phyloP scores from a whole-genome alignment of 1,284 basidiomycete species.

The Trichosporon sp. region DNA sequence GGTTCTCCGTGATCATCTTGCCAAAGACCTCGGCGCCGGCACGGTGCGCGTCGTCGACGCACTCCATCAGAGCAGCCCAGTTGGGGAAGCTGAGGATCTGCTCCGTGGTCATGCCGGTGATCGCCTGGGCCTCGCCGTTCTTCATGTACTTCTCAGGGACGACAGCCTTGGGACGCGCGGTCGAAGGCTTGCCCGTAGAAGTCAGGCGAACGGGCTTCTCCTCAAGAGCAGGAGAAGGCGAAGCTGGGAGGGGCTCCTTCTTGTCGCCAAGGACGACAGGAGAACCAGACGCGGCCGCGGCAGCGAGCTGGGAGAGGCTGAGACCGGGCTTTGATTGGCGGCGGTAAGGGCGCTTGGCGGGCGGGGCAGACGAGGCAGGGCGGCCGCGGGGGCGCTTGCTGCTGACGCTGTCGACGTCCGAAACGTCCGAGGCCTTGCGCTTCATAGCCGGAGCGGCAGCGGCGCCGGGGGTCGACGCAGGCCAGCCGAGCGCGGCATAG shows the following conservation, averaged over 20 bases:
- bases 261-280: slow-evolving; percentile 10
- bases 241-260: not conserved
- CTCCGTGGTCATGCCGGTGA: slow-evolving; percentile 30
- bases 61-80: slow-evolving; percentile 26
- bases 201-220: slow-evolving; percentile 23
- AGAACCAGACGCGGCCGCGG: slow-evolving; percentile 19
- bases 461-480: slow-evolving; percentile 8
- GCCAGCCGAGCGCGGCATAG: slow-evolving; percentile 23
- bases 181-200: slow-evolving; percentile 34
- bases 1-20: slow-evolving; percentile 37
- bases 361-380: slow-evolving; percentile 13
- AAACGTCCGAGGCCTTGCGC: slow-evolving; percentile 31
- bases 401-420: slow-evolving; percentile 17
- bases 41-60: slow-evolving; percentile 25
- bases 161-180: slow-evolving; percentile 37
- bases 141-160: slow-evolving; percentile 40
- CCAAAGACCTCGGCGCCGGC: slow-evolving; percentile 32
- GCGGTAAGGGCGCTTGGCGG: slow-evolving; percentile 23
- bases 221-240: slow-evolving; percentile 8
- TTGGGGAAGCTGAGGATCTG: slow-evolving; percentile 32
- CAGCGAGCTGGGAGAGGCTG: slow-evolving; percentile 20
- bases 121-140: slow-evolving; percentile 32
- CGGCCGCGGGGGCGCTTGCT: slow-evolving; percentile 31
- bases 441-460: slow-evolving; percentile 22
- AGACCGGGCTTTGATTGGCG: slow-evolving; percentile 23